These are phyloP conservation scores for Phytopythium ostracodes DNA, from an alignment of 352 stramenopile species.

Conservation along the genomic window DNA sequence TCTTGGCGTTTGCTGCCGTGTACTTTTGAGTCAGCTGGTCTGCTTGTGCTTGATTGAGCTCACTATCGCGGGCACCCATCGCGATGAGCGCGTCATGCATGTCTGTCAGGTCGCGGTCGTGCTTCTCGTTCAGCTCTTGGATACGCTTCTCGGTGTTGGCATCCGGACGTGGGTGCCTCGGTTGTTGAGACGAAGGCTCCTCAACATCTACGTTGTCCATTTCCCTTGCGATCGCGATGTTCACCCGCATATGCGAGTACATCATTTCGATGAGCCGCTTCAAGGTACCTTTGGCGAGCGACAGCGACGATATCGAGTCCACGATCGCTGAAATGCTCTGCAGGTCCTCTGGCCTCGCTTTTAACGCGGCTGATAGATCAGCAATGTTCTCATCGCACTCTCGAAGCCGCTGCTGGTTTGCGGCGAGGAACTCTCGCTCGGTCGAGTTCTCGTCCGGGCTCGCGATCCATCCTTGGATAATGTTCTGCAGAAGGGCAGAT, in stretches of 20 bases:
- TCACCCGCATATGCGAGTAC: constrained; percentile 47
- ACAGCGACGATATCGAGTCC: constrained; percentile 39
- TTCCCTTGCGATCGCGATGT: constrained; percentile 29
- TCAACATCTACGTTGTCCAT: constrained; percentile 11
- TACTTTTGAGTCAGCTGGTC: constrained; percentile 12
- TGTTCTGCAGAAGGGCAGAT: constrained; percentile 41
- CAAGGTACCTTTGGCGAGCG: constrained; percentile 42
- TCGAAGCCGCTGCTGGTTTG: constrained; percentile 48
- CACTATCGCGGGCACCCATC: constrained; percentile 4
- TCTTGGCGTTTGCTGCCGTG: constrained; percentile 11
- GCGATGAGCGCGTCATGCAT: constrained; percentile 33
- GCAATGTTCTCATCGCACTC: constrained; percentile 59
- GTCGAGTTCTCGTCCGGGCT: constrained; percentile 25
- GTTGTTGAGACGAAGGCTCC: neutral
- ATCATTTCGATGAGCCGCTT: constrained; percentile 45
- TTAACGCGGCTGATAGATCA: constrained; percentile 41
- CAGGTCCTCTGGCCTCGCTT: constrained; percentile 14
- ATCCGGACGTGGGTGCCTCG: neutral
- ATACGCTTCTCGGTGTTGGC: constrained; percentile 6
- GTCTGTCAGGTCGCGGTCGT: constrained; percentile 30
- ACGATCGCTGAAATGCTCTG: constrained; percentile 29
- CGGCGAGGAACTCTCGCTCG: constrained; percentile 48
- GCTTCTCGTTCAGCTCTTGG: constrained; percentile 19
- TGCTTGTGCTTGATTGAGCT: constrained; percentile 11
- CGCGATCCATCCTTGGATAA: constrained; percentile 30